Evolutionary conservation across 2,329 filamentous ascomycete genomes (phyloP), one percentile per base, ranked within the genome.

Genomic region (Sclerotinia glacialis): DNA sequence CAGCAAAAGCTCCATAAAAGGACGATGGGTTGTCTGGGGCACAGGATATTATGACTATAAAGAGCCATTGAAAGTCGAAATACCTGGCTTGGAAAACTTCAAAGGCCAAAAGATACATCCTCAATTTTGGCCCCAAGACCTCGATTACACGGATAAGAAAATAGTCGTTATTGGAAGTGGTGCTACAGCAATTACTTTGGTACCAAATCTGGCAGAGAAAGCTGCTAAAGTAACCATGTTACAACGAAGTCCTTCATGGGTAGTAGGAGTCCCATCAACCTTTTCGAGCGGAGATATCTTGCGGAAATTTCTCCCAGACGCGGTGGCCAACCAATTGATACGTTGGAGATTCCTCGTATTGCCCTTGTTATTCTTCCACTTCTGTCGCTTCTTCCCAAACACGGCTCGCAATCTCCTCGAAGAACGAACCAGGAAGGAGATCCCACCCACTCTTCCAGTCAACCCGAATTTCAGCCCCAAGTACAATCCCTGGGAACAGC

Each of bases 131-230:
- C 89, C 89, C 0, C 79, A 87, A 66, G 80, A 88, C 65, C 79
- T 89, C 52, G 85, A 91, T 73, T 90, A 89, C 76, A 78, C 79
- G 16, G 78, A 81, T 76, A 90, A 91, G 67, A 73, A 71, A 49
- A 71, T 75, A 26, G 68, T 73, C 28, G 69, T 75, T 31, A 71
- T 75, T 46, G 71, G 71, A n/a, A 69, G 66, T 14, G 92, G 92
- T 8, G 91, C 92, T 2, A 96, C 92, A 0, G 89, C 91, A 8
- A 78, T 94, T 55, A 95, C 91, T 0, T 80, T 96, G 0, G 76
- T 95, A 1, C 92, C 92, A 0, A 84, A 82, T 58, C 77, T 96
- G 56, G 85, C 86, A 0, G 79, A 89, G 50, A 84, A 83, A 46
- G 90, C 89, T 5, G 78, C 78, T 8, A 83, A 85, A 28, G 86